Evolutionary conservation across 306 rosid species (phyloP).

Genomic region (Delonix regia): DNA sequence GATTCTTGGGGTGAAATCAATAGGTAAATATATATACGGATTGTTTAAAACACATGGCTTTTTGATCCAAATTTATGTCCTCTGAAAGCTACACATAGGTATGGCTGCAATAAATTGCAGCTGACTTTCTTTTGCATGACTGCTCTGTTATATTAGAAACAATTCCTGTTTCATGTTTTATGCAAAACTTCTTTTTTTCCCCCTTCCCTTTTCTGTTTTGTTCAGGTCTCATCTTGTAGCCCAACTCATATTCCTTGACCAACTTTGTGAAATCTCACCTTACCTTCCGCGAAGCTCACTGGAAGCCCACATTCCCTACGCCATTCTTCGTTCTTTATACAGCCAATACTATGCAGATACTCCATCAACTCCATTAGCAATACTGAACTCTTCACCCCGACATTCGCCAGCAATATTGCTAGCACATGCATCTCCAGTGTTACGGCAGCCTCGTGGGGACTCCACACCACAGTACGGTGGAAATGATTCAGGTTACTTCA

Average conservation of each 20-base stretch:
- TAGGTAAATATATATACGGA: conserved; percentile 48
- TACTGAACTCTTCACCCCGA: conserved; percentile 75
- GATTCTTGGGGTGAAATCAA: conserved; percentile 88
- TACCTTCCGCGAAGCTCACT: conserved; percentile 91
- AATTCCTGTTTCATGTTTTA: not conserved
- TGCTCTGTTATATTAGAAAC: conserved; percentile 24
- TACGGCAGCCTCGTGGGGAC: conserved; percentile 74
- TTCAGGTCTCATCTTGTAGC: conserved; percentile 90
- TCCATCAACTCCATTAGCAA: conserved; percentile 67
- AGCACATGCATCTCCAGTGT: conserved; percentile 76
- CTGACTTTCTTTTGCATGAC: conserved; percentile 13
- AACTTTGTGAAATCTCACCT: conserved; percentile 88
- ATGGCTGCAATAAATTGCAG: conserved; percentile 7
- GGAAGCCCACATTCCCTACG: conserved; percentile 81
- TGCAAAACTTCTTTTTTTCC: conserved; percentile 35
- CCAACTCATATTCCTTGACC: conserved; percentile 93
- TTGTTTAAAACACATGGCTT: not conserved
- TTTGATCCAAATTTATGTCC: not conserved
- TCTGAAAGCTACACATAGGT: not conserved
- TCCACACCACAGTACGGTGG: conserved; percentile 67
- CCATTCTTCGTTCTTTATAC: conserved; percentile 90
- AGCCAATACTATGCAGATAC: conserved; percentile 87
- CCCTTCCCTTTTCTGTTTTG: conserved; percentile 4
- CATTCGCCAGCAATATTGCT: conserved; percentile 76
- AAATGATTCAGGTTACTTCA: conserved; percentile 71